phyloP scores from a whole-genome alignment of 2,329 filamentous ascomycete genomes.

The Scopulariopsis brevicaulis region DNA sequence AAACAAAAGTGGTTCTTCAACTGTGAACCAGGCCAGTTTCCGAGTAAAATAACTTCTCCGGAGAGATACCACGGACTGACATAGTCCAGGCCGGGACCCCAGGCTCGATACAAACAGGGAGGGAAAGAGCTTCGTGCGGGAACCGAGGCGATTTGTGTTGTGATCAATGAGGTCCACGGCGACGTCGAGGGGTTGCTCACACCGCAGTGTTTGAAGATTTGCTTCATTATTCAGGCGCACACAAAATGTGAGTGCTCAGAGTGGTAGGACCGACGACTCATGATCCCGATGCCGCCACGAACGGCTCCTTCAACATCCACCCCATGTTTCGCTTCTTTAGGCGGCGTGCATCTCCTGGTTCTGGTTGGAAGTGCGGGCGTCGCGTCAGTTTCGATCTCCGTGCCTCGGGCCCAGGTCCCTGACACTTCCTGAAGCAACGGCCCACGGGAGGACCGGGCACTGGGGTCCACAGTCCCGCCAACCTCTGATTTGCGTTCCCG shows the following conservation, averaged over 20 bases:
- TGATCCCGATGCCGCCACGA: neutral
- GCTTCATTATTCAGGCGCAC: neutral
- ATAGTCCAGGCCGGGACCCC: neutral
- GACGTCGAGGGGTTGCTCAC: neutral
- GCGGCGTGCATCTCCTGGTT: conserved; percentile 3
- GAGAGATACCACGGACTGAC: neutral
- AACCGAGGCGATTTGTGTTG: neutral
- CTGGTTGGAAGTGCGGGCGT: conserved; percentile 2
- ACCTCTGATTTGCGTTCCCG: neutral
- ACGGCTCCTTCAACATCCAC: neutral
- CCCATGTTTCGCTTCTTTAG: conserved; percentile 2
- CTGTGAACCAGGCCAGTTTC: neutral
- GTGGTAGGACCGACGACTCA: neutral
- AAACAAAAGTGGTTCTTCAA: neutral
- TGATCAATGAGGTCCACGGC: neutral
- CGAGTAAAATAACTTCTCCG: neutral
- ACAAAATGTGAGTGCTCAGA: neutral
- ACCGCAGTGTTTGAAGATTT: neutral
- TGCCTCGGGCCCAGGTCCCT: conserved; percentile 5
- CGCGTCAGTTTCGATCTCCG: conserved; percentile 5
- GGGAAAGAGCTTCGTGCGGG: neutral
- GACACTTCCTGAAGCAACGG: conserved; percentile 1
- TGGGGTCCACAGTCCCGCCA: neutral
- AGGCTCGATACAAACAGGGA: neutral
- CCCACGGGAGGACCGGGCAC: neutral